phyloP scores from a whole-genome alignment of 2,329 filamentous ascomycete genomes.

The Magnaporthales sp. region DNA sequence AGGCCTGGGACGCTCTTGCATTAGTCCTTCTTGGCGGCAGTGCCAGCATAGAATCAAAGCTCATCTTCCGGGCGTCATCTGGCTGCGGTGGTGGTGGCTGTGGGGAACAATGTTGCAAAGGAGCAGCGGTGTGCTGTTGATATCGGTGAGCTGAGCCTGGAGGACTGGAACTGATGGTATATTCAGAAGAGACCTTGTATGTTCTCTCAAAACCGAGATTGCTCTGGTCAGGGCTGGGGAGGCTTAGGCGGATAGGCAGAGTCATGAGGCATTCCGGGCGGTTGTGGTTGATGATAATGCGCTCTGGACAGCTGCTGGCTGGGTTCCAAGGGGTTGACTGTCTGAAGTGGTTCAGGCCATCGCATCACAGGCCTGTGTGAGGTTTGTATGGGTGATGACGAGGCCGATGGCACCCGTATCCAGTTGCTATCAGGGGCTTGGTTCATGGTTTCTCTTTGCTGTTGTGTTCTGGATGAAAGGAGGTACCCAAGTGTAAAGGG shows the following conservation, averaged over 20 bases:
- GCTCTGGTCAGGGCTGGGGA: not conserved
- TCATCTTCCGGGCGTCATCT: not conserved
- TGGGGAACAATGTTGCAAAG: not conserved
- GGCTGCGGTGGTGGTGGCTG: not conserved
- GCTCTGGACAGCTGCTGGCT: not conserved
- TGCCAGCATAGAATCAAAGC: not conserved
- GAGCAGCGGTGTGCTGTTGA: not conserved
- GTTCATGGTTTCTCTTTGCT: not conserved
- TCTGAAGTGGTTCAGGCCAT: not conserved
- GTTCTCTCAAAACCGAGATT: not conserved
- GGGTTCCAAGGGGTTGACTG: not conserved
- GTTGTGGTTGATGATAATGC: not conserved
- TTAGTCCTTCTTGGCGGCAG: not conserved
- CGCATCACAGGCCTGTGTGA: not conserved
- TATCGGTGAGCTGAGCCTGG: not conserved
- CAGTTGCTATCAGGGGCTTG: not conserved
- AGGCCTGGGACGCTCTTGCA: slow-evolving; percentile 50
- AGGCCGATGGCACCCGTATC: not conserved
- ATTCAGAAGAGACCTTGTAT: not conserved
- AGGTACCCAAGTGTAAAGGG: not conserved
- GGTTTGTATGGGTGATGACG: not conserved
- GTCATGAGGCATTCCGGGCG: not conserved
- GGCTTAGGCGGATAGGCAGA: not conserved
- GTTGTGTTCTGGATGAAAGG: not conserved
- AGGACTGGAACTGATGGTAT: not conserved